phyloP scores from a whole-genome alignment of 805 yeast species.

The Candida schatavii region DNA sequence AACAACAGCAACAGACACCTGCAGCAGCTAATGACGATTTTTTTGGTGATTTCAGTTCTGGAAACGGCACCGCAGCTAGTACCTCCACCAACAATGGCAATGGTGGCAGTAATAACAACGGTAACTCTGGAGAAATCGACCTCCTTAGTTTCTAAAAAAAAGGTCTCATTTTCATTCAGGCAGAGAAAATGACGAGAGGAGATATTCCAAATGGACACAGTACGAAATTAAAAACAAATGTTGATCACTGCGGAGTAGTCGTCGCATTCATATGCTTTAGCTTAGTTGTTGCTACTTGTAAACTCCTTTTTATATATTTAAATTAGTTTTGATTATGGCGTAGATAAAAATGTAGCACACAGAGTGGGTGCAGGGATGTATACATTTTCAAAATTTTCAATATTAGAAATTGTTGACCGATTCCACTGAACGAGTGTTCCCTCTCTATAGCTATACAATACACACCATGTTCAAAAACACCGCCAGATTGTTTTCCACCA shows the following conservation, averaged over 20 bases:
- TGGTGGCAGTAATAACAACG: slow-evolving; percentile 7
- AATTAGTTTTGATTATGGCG: neutral
- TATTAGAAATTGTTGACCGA: too few species aligned
- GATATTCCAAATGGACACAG: too few species aligned
- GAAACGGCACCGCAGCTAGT: slow-evolving; percentile 2
- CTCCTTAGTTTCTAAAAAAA: slow-evolving; percentile 43
- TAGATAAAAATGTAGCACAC: neutral
- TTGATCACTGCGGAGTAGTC: too few species aligned
- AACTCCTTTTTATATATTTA: neutral
- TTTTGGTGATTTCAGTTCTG: slow-evolving; percentile 31
- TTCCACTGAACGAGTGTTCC: neutral
- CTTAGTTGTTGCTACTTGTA: neutral
- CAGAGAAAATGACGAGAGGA: too few species aligned
- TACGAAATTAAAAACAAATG: too few species aligned
- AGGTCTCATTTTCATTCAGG: too few species aligned
- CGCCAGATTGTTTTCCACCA: slow-evolving; percentile 51
- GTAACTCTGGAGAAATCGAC: slow-evolving; percentile 41
- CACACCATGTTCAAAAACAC: slow-evolving; percentile 18
- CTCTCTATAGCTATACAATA: too few species aligned
- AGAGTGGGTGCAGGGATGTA: neutral
- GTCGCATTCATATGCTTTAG: too few species aligned
- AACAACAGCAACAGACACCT: slow-evolving; percentile 15
- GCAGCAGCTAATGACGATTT: slow-evolving; percentile 22
- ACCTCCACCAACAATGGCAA: slow-evolving; percentile 10
- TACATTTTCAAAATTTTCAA: neutral